Evolutionary conservation across 139 green algal species (phyloP).

Genomic region (Chlamydomonas sphaeroides): DNA sequence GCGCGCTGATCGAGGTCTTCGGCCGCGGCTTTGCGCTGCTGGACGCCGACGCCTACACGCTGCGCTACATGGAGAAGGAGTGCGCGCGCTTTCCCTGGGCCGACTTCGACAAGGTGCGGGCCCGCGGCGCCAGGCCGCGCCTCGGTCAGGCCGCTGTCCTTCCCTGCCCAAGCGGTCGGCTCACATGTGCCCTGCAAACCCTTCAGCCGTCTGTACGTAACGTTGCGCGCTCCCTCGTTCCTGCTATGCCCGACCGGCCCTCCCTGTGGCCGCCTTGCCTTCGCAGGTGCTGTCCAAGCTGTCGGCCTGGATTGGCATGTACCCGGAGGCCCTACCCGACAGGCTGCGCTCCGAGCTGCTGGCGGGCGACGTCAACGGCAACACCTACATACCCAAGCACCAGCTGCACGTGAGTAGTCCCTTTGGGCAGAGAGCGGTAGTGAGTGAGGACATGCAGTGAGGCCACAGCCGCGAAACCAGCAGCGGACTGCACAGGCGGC

Average conservation of each 20-base stretch:
- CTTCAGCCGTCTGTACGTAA: no score
- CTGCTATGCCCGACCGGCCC: no score
- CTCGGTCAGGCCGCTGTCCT: no score
- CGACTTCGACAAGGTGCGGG: conserved; percentile 42
- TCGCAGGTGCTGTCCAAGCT: conserved; percentile 43
- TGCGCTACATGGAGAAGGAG: conserved; percentile 72
- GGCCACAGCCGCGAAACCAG: no score
- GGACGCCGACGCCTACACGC: conserved; percentile 80
- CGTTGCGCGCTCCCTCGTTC: no score
- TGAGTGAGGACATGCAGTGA: no score
- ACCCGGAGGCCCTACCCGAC: conserved; percentile 22
- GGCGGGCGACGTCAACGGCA: conserved; percentile 50
- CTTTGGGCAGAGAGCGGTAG: no score
- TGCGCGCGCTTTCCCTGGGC: conserved; percentile 49
- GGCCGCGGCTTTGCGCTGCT: conserved; percentile 75
- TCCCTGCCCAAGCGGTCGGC: no score
- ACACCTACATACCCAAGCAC: conserved; percentile 35
- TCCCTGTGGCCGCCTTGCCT: neutral
- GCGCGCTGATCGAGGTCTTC: conserved; percentile 68
- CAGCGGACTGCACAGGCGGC: no score
- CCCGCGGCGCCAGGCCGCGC: no score
- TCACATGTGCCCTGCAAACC: no score
- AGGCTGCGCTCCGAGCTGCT: conserved; percentile 48
- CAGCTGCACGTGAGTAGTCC: conserved; percentile 40
- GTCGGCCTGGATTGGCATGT: neutral